Evolutionary conservation across 2,329 filamentous ascomycete genomes (phyloP).

Genomic region (Simplicillium aogashimaense): DNA sequence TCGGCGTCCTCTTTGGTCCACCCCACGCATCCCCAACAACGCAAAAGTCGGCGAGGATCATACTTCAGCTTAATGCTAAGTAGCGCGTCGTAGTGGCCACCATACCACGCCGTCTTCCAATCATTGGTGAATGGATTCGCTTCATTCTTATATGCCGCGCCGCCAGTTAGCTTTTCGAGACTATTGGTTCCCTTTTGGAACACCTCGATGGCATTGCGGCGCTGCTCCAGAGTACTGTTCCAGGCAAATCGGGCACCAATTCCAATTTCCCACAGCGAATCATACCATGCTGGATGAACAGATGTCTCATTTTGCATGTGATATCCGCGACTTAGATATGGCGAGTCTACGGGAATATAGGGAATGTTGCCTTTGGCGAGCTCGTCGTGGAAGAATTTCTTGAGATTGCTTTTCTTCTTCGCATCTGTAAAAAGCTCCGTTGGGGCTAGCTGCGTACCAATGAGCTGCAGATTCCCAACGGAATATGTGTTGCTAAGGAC

Average conservation of each 20-base stretch:
- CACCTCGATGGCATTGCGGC: conserved; percentile 9
- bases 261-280: conserved; percentile 10
- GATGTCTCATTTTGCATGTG: conserved; percentile 4
- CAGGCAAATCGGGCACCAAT: conserved; percentile 5
- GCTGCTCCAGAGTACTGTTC: conserved; percentile 8
- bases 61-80: conserved; percentile 4
- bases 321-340: conserved; percentile 1
- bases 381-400: conserved; percentile 5
- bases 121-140: conserved; percentile 3
- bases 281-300: conserved; percentile 8
- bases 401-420: conserved; percentile 1
- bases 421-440: conserved; percentile 3
- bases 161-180: conserved; percentile 6
- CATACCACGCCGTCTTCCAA: conserved; percentile 3
- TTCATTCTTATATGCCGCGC: conserved; percentile 6
- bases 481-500: conserved; percentile 4
- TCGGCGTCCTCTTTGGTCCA: conserved; percentile 2
- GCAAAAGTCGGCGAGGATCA: conserved; percentile 2
- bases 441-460: conserved; percentile 8
- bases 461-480: conserved; percentile 7
- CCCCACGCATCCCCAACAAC: conserved; percentile 6
- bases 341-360: conserved; percentile 8
- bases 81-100: conserved; percentile 1
- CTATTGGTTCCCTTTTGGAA: conserved; percentile 6
- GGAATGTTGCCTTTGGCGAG: conserved; percentile 5